phyloP scores from a whole-genome alignment of 371 early-diverging fungal species.

The Mortierella sp. region DNA sequence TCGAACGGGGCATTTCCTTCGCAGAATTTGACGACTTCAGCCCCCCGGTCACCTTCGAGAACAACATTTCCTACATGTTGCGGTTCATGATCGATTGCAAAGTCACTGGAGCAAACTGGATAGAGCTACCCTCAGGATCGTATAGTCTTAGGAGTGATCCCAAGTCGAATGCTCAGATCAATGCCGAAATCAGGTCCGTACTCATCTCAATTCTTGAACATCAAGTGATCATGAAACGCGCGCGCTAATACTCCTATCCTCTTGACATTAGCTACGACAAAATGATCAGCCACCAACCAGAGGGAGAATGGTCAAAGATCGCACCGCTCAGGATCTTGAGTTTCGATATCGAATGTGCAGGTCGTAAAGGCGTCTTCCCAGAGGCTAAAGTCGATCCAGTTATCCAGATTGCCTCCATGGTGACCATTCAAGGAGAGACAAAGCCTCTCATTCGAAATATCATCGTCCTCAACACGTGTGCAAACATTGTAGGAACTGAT shows the following conservation, averaged over 20 bases:
- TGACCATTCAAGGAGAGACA: conserved; percentile 90
- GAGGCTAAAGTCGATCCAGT: conserved; percentile 95
- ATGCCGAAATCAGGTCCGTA: conserved; percentile 75
- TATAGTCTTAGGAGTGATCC: conserved; percentile 61
- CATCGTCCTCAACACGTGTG: conserved; percentile 91
- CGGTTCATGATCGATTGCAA: conserved; percentile 98
- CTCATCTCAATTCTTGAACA: no score
- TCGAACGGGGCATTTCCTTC: conserved; percentile 65
- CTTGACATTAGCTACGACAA: conserved; percentile 64
- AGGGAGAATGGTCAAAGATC: conserved; percentile 92
- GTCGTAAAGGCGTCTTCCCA: conserved; percentile 97
- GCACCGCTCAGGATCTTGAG: conserved; percentile 97
- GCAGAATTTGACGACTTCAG: conserved; percentile 42
- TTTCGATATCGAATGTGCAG: conserved; percentile 99
- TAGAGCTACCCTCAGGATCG: conserved; percentile 83
- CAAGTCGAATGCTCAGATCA: conserved; percentile 85
- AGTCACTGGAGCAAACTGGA: conserved; percentile 93
- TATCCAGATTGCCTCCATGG: conserved; percentile 99
- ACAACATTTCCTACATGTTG: conserved; percentile 90
- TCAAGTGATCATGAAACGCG: no score
- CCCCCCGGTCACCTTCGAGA: conserved; percentile 85
- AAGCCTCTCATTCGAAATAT: conserved; percentile 93
- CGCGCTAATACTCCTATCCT: no score
- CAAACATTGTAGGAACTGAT: conserved; percentile 95
- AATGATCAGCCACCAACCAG: conserved; percentile 87